phyloP scores from a whole-genome alignment of 2,329 filamentous ascomycete species.

The Trichoderma guizhouense region DNA sequence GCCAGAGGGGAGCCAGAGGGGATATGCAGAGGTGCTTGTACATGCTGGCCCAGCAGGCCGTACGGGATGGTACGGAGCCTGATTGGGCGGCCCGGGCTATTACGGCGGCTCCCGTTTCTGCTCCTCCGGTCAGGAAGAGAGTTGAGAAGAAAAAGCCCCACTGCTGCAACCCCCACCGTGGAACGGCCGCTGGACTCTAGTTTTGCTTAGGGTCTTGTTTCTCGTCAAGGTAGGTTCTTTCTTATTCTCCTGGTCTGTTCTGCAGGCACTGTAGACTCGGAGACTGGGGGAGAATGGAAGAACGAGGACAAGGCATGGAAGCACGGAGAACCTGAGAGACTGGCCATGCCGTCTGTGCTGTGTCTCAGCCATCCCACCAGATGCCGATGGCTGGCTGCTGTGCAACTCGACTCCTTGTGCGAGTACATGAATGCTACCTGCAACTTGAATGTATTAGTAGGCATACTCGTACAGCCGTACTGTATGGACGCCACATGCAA shows the following conservation, averaged over 20 bases:
- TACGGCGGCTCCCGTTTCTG: conserved; percentile 9
- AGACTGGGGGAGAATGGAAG: background rate
- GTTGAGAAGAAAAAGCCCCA: background rate
- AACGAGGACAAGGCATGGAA: background rate
- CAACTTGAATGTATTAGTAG: background rate
- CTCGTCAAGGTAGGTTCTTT: background rate
- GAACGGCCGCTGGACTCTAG: background rate
- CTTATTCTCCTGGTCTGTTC: background rate
- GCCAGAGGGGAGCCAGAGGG: background rate
- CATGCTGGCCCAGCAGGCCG: background rate
- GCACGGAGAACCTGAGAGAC: background rate
- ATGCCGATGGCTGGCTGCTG: background rate
- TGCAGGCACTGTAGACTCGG: background rate
- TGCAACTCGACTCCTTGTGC: background rate
- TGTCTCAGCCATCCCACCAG: background rate
- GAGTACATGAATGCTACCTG: background rate
- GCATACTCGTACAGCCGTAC: background rate
- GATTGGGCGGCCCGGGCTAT: conserved; percentile 14
- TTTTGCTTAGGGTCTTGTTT: background rate
- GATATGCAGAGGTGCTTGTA: background rate
- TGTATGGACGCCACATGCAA: background rate
- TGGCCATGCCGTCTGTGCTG: background rate
- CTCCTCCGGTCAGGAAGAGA: background rate
- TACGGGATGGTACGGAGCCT: conserved; percentile 7
- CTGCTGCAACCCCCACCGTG: background rate